Conservation (phyloP, 164 flowering plant species). For the Aristolochia fimbriata region DNA sequence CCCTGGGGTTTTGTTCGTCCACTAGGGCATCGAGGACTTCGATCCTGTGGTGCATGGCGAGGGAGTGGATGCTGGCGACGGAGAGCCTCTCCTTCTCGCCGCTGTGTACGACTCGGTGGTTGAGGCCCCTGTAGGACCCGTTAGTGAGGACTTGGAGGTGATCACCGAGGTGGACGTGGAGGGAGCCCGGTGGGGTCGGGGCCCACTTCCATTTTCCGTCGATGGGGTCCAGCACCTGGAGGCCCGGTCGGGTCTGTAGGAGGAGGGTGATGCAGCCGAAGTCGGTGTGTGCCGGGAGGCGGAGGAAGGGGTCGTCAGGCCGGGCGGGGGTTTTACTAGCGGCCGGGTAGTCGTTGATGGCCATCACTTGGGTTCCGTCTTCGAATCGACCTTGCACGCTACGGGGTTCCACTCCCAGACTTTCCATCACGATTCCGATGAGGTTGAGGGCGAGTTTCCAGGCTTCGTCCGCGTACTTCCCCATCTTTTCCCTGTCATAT, state of each 20-base stretch:
- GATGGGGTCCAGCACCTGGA: slow-evolving; percentile 21
- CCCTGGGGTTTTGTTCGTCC: slow-evolving; percentile 11
- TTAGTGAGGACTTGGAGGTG: slow-evolving; percentile 51
- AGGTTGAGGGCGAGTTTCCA: slow-evolving; percentile 25
- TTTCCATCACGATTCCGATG: slow-evolving; percentile 30
- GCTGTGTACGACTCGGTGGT: slow-evolving; percentile 27
- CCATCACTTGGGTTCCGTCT: slow-evolving; percentile 42
- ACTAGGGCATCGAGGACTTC: slow-evolving; percentile 25
- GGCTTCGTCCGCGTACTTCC: slow-evolving; percentile 22
- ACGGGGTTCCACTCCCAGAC: slow-evolving; percentile 31
- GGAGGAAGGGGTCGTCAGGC: slow-evolving; percentile 15
- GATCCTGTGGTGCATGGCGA: slow-evolving; percentile 38
- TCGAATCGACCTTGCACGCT: slow-evolving; percentile 20
- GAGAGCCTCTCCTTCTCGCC: slow-evolving; percentile 22
- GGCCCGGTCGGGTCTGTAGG: slow-evolving; percentile 38
- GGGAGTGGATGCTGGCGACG: slow-evolving; percentile 26
- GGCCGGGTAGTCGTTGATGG: slow-evolving; percentile 43
- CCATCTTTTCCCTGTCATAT: slow-evolving; percentile 39
- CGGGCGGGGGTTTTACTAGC: slow-evolving; percentile 52
- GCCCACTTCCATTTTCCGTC: slow-evolving; percentile 27
- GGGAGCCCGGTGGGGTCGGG: slow-evolving; percentile 20
- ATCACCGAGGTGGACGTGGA: slow-evolving; percentile 44
- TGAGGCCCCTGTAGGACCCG: slow-evolving; percentile 36
- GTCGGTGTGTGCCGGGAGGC: slow-evolving; percentile 54
- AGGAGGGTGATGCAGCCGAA: slow-evolving; percentile 37